These are phyloP conservation scores for Gaeumannomyces tritici DNA, from an alignment of 2,329 filamentous ascomycete species.

Conservation along the genomic window DNA sequence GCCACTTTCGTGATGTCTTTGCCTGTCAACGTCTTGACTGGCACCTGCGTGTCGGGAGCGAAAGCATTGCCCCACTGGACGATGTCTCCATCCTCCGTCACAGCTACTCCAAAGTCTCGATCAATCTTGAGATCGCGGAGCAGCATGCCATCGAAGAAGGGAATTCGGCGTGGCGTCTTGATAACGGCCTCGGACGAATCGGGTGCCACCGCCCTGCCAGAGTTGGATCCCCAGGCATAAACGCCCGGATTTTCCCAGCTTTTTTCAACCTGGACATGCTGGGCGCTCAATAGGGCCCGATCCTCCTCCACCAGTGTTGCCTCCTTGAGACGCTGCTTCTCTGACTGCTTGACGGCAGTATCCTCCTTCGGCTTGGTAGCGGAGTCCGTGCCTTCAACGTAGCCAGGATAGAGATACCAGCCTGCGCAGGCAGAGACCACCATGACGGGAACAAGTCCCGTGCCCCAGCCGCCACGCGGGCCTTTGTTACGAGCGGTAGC, in stretches of 20 bases:
- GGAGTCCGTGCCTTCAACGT: neutral
- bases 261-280: conserved; percentile 78
- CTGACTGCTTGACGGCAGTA: conserved; percentile 52
- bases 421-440: neutral
- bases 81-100: conserved; percentile 79
- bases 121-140: conserved; percentile 83
- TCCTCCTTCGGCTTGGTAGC: conserved; percentile 3
- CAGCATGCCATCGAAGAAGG: conserved; percentile 75
- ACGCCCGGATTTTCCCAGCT: conserved; percentile 79
- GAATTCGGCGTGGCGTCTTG: conserved; percentile 69
- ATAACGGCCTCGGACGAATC: conserved; percentile 67
- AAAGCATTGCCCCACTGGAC: conserved; percentile 86
- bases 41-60: conserved; percentile 38
- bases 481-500: neutral
- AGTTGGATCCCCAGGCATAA: conserved; percentile 89
- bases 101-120: conserved; percentile 71
- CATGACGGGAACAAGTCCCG: neutral
- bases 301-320: conserved; percentile 59
- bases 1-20: conserved; percentile 71
- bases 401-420: conserved; percentile 3
- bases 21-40: conserved; percentile 64
- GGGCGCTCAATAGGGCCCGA: conserved; percentile 60
- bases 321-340: conserved; percentile 47
- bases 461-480: neutral
- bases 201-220: conserved; percentile 75